Conservation (phyloP, 331 rosid genomes). For the Phaseolus coccineus region DNA sequence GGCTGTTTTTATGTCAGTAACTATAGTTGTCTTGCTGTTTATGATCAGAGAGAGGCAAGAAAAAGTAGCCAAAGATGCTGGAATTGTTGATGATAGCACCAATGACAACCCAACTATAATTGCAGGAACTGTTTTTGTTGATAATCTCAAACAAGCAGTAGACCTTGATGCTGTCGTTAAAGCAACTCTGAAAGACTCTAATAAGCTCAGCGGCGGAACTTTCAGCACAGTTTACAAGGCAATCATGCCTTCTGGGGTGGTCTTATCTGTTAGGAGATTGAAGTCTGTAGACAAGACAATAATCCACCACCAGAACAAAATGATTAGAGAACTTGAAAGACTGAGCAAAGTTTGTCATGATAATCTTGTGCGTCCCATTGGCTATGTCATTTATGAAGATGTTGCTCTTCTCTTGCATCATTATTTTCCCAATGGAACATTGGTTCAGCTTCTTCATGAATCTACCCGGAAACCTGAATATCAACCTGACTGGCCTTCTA, state of each 20-base stretch:
- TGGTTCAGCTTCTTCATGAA: slow-evolving; percentile 92
- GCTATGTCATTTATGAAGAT: slow-evolving; percentile 94
- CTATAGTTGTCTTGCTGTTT: slow-evolving; percentile 84
- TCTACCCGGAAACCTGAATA: slow-evolving; percentile 73
- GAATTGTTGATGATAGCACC: slow-evolving; percentile 65
- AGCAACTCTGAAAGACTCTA: slow-evolving; percentile 87
- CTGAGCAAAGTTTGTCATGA: slow-evolving; percentile 89
- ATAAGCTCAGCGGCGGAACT: slow-evolving; percentile 88
- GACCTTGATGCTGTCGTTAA: slow-evolving; percentile 94
- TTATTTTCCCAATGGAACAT: slow-evolving; percentile 82
- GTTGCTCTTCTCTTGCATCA: slow-evolving; percentile 94
- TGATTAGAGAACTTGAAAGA: slow-evolving; percentile 98
- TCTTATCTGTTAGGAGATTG: slow-evolving; percentile 84
- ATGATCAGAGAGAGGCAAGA: slow-evolving; percentile 93
- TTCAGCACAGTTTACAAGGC: slow-evolving; percentile 96
- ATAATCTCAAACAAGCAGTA: slow-evolving; percentile 87
- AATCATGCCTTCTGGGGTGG: slow-evolving; percentile 93
- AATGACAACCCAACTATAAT: slow-evolving; percentile 66
- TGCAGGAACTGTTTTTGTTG: slow-evolving; percentile 85
- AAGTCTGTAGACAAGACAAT: slow-evolving; percentile 96
- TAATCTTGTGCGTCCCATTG: slow-evolving; percentile 86
- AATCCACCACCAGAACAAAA: slow-evolving; percentile 93
- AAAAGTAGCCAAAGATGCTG: slow-evolving; percentile 75
- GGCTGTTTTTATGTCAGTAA: slow-evolving; percentile 85
- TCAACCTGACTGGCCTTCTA: slow-evolving; percentile 91